These are phyloP conservation scores for Baorangia bicolor DNA, from an alignment of 768 basidiomycete species.

Conservation along the genomic window DNA sequence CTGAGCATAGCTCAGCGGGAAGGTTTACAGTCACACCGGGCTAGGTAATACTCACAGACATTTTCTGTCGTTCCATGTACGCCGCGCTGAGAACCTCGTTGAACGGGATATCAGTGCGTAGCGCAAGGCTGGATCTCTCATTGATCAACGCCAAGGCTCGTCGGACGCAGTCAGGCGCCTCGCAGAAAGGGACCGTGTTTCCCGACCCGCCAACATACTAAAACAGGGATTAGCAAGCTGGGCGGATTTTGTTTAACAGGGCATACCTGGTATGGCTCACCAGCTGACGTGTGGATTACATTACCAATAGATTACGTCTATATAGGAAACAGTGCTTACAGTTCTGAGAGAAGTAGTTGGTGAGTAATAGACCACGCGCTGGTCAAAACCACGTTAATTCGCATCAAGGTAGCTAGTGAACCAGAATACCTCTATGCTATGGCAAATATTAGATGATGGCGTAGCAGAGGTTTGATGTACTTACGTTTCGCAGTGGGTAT, in stretches of 20 bases:
- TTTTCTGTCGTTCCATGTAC: conserved; percentile 83
- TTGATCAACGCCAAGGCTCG: conserved; percentile 60
- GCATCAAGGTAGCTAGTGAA: neutral
- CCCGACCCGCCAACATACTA: conserved; percentile 79
- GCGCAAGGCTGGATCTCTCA: conserved; percentile 47
- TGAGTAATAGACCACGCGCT: conserved; percentile 71
- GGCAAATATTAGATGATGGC: conserved; percentile 8
- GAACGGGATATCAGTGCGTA: conserved; percentile 45
- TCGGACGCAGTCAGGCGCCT: conserved; percentile 57
- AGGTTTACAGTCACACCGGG: neutral
- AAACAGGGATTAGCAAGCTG: conserved; percentile 7
- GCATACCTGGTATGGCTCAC: conserved; percentile 74
- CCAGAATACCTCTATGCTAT: conserved; percentile 66
- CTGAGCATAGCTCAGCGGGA: conserved; percentile 36
- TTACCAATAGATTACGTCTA: neutral
- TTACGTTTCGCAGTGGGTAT: conserved; percentile 68
- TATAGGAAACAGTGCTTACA: conserved; percentile 43
- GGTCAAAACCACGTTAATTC: conserved; percentile 9
- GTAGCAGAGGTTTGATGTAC: conserved; percentile 1
- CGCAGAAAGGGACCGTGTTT: conserved; percentile 64
- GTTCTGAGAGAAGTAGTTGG: conserved; percentile 86
- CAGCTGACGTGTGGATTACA: conserved; percentile 45
- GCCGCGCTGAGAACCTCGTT: conserved; percentile 82
- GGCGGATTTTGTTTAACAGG: neutral
- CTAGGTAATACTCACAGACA: conserved; percentile 55